Percentiles rank a stretch among this genome's conserved stretches.
Evolutionary conservation across 331 rosid species (phyloP).

Genomic region (Cydonia oblonga): DNA sequence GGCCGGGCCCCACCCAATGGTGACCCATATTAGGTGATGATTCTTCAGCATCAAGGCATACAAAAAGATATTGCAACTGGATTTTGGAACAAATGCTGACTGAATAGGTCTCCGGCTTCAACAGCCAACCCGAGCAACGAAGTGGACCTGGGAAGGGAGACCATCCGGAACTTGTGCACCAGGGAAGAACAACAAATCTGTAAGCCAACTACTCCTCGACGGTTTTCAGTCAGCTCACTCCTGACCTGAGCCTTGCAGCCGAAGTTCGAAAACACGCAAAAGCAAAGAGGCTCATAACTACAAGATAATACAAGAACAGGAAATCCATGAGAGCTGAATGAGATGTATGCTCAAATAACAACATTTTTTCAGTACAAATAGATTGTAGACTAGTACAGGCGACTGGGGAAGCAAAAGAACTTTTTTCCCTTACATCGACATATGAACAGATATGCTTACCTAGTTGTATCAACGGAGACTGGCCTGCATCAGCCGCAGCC

Average conservation of each 20-base stretch:
- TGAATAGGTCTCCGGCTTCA: background rate
- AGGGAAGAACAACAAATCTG: background rate
- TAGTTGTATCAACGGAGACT: background rate
- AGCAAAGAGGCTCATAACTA: background rate
- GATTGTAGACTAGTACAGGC: background rate
- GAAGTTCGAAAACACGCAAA: background rate
- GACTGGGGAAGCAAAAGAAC: background rate
- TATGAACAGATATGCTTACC: background rate
- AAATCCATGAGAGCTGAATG: background rate
- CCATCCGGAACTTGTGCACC: background rate
- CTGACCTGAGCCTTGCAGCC: background rate
- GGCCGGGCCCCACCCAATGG: no score
- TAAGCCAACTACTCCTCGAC: background rate
- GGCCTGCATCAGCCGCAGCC: background rate
- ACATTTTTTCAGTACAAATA: background rate
- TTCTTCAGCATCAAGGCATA: background rate
- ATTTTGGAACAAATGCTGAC: background rate
- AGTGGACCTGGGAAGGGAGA: background rate
- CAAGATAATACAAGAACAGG: background rate
- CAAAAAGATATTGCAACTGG: background rate
- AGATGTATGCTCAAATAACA: background rate
- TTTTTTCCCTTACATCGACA: background rate
- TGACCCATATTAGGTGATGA: background rate
- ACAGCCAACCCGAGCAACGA: slow-evolving; percentile 1
- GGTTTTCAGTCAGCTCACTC: background rate